Base-by-base conservation (phyloP, 176 grass and related monocot species). In the Cymbopogon citratus region DNA sequence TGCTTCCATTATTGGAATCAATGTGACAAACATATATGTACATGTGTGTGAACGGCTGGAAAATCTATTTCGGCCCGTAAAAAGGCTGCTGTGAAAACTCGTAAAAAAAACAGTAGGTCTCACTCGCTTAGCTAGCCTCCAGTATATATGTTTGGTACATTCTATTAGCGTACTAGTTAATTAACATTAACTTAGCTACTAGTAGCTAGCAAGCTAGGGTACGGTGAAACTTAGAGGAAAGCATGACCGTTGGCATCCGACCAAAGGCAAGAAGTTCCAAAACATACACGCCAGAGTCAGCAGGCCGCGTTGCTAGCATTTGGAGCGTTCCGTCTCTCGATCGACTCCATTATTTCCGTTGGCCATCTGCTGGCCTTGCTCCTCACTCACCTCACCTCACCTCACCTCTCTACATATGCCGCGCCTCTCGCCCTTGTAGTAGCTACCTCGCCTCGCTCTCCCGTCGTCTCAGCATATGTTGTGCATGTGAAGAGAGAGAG, bases 161-260 rank as follows among this genome's bases (percentile, higher is more conserved):
- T 45, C 23, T 71, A 26, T 15, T 70, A 1, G 15, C n/a, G n/a
- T n/a, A n/a, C 48, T 60, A 41, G 73, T 25, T 49, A 54, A 21
- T 36, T 51, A 64, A 27, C 45, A 48, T 71, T 63, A 43, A 18
- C 72, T 12, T 66, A 51, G 44, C 41, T 12, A 39, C 2, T 19
- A 33, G 31, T 75, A 74, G 49, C n/a, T 24, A 25, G 8, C 52
- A 10, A 24, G 7, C 2, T 24, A 38, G 41, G 39, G 26, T 49
- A 18, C 1, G 48, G 16, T 71, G 67, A 81, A 74, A 80, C 34
- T 14, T 19, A 65, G 33, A 26, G 40, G 26, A 19, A 76, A 76
- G 52, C 71, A 89, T 51, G 83, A 81, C 87, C 87, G 87, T 89
- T 89, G 82, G 71, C 82, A 29, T 89, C 72, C 56, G 44, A 34